phyloP scores from a whole-genome alignment of 1,284 basidiomycete species.

The Irpex sp. region DNA sequence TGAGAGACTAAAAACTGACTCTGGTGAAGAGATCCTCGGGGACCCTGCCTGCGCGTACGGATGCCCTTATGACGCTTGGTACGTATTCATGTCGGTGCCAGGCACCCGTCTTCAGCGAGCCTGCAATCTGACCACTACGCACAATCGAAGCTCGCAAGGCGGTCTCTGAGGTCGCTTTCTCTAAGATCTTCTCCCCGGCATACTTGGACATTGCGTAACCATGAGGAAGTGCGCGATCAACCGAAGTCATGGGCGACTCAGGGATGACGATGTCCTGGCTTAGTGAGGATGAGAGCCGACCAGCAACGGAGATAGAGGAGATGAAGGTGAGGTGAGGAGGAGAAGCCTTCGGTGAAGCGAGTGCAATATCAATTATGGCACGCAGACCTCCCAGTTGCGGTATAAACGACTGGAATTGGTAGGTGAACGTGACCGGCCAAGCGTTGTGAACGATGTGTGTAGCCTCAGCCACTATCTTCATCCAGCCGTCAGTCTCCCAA shows the following conservation, averaged over 20 bases:
- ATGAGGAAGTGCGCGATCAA: background rate
- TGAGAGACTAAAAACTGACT: background rate
- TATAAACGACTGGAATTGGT: constrained; percentile 31
- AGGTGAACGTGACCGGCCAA: constrained; percentile 35
- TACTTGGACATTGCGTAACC: constrained; percentile 35
- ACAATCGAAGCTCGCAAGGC: constrained; percentile 21
- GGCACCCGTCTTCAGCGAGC: constrained; percentile 20
- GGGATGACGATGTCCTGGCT: constrained; percentile 16
- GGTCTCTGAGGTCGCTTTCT: constrained; percentile 19
- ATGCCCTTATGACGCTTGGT: constrained; percentile 22
- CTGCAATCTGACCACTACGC: constrained; percentile 29
- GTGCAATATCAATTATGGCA: constrained; percentile 30
- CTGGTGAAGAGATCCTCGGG: constrained; percentile 1
- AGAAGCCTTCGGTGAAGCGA: constrained; percentile 19
- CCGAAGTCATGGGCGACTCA: constrained; percentile 8
- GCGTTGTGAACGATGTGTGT: constrained; percentile 26
- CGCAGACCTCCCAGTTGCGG: constrained; percentile 25
- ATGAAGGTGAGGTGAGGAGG: constrained; percentile 27
- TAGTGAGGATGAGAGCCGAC: background rate
- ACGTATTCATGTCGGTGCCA: constrained; percentile 30
- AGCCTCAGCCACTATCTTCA: constrained; percentile 7
- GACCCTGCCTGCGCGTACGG: constrained; percentile 10
- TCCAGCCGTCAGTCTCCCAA: background rate
- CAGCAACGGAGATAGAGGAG: constrained; percentile 15
- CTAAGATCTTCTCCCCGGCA: constrained; percentile 29